phyloP scores from a whole-genome alignment of 202 grass and related monocot species.

The Bolboschoenoplectus hybrid region DNA sequence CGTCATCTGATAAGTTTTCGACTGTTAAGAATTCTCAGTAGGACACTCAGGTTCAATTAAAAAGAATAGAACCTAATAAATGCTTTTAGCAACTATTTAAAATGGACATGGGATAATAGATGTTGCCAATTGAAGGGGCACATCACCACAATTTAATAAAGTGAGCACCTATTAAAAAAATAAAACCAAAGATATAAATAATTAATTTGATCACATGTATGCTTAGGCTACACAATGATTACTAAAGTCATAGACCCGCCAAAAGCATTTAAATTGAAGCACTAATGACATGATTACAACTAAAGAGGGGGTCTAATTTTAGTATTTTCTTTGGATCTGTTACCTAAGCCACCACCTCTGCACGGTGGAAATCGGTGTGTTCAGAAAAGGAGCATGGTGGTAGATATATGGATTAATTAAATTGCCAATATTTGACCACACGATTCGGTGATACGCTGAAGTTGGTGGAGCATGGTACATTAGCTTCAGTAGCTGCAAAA shows the following conservation, averaged over 20 bases:
- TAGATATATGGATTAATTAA: slow-evolving; percentile 70
- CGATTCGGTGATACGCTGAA: slow-evolving; percentile 69
- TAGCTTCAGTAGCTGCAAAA: slow-evolving; percentile 75
- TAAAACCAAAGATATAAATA: not conserved
- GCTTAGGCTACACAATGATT: slow-evolving; percentile 28
- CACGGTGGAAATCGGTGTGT: slow-evolving; percentile 59
- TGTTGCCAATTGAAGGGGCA: not conserved
- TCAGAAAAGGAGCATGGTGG: slow-evolving; percentile 65
- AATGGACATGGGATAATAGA: not conserved
- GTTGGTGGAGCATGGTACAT: slow-evolving; percentile 85
- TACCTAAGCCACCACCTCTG: slow-evolving; percentile 95
- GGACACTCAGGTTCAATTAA: not conserved
- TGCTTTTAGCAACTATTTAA: not conserved
- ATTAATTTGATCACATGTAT: not conserved
- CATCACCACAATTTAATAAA: not conserved
- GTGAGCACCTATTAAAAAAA: not conserved
- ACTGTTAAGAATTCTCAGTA: slow-evolving; percentile 15
- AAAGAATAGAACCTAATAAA: slow-evolving; percentile 7
- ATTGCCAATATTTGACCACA: slow-evolving; percentile 74
- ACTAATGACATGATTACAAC: not conserved
- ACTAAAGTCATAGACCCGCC: slow-evolving; percentile 12
- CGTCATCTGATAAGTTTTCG: slow-evolving; percentile 6
- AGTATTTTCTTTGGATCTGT: slow-evolving; percentile 30
- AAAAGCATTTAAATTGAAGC: slow-evolving; percentile 24
- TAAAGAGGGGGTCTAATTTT: slow-evolving; percentile 9